Percentiles rank a stretch among this genome's conserved stretches.
These are phyloP conservation scores for Microstroma glucosiphilum DNA, from an alignment of 1,284 basidiomycete species.

Conservation along the genomic window DNA sequence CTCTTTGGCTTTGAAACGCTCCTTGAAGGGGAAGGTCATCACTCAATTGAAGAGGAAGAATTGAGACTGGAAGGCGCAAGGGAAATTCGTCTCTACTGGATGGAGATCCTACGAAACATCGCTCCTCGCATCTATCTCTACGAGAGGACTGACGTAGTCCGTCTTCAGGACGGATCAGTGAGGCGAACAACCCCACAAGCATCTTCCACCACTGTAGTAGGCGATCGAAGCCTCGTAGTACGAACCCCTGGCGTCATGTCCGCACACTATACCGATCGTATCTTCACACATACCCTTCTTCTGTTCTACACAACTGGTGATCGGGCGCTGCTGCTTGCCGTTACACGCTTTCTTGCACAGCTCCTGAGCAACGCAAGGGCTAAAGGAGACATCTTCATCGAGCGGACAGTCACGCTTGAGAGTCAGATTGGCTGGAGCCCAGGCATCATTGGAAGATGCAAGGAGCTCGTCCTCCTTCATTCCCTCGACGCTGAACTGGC, in stretches of 20 bases:
- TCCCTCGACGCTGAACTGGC: background rate
- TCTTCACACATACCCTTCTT: background rate
- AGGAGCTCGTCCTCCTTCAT: background rate
- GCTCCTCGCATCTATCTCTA: background rate
- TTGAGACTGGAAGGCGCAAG: background rate
- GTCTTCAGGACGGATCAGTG: background rate
- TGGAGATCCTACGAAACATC: background rate
- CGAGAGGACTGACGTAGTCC: background rate
- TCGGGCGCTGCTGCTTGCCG: slow-evolving; percentile 1
- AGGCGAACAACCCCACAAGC: background rate
- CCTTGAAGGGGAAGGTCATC: background rate
- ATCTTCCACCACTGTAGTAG: background rate
- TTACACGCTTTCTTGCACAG: background rate
- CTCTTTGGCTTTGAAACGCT: slow-evolving; percentile 2
- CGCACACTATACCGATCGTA: background rate
- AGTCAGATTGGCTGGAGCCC: background rate
- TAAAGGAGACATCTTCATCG: background rate
- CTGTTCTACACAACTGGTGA: background rate
- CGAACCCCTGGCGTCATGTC: background rate
- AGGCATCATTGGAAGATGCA: background rate
- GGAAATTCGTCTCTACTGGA: slow-evolving; percentile 3
- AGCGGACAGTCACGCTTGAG: background rate
- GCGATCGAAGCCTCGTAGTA: background rate
- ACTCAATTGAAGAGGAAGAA: background rate
- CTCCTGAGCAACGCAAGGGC: background rate